Evolutionary conservation across 345 rosid species (phyloP).

Genomic region (Rhizophora mangle): DNA sequence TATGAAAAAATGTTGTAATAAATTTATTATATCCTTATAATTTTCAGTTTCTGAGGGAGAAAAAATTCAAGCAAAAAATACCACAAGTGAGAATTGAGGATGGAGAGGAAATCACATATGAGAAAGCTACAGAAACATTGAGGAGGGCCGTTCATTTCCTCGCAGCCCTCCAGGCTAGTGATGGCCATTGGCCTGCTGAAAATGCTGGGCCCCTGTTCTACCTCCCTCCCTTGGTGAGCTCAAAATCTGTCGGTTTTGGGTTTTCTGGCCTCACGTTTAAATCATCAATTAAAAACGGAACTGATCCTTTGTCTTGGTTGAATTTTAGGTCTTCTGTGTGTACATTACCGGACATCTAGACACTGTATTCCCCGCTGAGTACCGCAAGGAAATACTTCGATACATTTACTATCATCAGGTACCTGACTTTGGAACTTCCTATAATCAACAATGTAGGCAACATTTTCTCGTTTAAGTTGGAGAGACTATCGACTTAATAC

Average conservation of each 20-base stretch:
- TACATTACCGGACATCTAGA: conserved; percentile 24
- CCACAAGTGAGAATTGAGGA: conserved; percentile 1
- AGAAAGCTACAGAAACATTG: conserved; percentile 14
- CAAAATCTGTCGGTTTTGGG: not conserved
- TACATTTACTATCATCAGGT: no score
- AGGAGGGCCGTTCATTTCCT: conserved; percentile 19
- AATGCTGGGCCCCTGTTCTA: conserved; percentile 23
- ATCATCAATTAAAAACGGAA: no score
- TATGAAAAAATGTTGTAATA: no score
- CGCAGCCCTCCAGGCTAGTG: conserved; percentile 4
- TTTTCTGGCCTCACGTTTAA: no score
- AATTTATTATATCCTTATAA: no score
- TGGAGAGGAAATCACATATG: conserved; percentile 16
- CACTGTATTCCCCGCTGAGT: conserved; percentile 8
- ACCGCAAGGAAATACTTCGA: conserved; percentile 18
- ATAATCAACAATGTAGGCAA: no score
- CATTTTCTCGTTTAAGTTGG: no score
- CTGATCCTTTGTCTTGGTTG: no score
- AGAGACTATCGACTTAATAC: no score
- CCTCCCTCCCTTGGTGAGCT: conserved; percentile 14
- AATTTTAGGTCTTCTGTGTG: conserved; percentile 16
- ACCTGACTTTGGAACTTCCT: no score
- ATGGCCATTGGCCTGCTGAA: conserved; percentile 31
- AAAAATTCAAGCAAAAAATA: conserved; percentile 14
- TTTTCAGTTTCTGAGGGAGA: conserved; percentile 16